Evolutionary conservation across 2,329 filamentous ascomycete species (phyloP).

Genomic region (Torrubiellomyces zombiae): DNA sequence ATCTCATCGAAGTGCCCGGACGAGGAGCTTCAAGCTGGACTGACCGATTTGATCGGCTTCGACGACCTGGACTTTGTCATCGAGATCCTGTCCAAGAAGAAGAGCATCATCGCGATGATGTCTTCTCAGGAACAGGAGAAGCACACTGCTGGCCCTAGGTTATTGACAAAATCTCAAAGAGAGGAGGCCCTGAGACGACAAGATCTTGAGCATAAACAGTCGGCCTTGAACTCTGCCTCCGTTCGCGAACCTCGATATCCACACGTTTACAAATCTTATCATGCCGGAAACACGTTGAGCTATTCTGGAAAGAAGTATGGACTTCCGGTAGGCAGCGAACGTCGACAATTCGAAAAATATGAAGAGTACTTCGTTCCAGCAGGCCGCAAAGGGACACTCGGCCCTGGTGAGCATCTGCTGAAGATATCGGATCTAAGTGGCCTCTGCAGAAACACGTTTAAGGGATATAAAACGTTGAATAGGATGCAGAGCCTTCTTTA

Average conservation of each 20-base stretch:
- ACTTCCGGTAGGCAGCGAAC: slow-evolving; percentile 59
- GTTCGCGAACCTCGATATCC: slow-evolving; percentile 67
- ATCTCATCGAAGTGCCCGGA: slow-evolving; percentile 52
- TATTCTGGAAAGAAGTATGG: slow-evolving; percentile 66
- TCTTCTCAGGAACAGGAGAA: slow-evolving; percentile 15
- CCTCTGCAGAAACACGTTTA: slow-evolving; percentile 80
- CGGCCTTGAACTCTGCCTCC: slow-evolving; percentile 52
- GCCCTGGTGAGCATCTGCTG: slow-evolving; percentile 57
- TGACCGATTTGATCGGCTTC: slow-evolving; percentile 83
- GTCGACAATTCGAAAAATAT: slow-evolving; percentile 58
- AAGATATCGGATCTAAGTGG: slow-evolving; percentile 73
- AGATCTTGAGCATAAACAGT: slow-evolving; percentile 72
- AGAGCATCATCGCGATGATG: slow-evolving; percentile 41
- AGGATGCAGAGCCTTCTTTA: slow-evolving; percentile 97
- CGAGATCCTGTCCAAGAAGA: slow-evolving; percentile 66
- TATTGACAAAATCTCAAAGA: slow-evolving; percentile 62
- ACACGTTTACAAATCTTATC: slow-evolving; percentile 76
- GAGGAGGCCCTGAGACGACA: slow-evolving; percentile 60
- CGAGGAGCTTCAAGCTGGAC: slow-evolving; percentile 76
- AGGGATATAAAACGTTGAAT: slow-evolving; percentile 83
- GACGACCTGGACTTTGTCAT: slow-evolving; percentile 88
- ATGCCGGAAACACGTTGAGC: slow-evolving; percentile 73
- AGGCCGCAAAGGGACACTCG: slow-evolving; percentile 57
- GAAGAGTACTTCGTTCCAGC: slow-evolving; percentile 84
- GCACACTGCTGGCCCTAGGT: slow-evolving; percentile 23